Evolutionary conservation across 1,139 yeast species (phyloP), one percentile per base, ranked within the genome.

Genomic region (Torulaspora globosa): DNA sequence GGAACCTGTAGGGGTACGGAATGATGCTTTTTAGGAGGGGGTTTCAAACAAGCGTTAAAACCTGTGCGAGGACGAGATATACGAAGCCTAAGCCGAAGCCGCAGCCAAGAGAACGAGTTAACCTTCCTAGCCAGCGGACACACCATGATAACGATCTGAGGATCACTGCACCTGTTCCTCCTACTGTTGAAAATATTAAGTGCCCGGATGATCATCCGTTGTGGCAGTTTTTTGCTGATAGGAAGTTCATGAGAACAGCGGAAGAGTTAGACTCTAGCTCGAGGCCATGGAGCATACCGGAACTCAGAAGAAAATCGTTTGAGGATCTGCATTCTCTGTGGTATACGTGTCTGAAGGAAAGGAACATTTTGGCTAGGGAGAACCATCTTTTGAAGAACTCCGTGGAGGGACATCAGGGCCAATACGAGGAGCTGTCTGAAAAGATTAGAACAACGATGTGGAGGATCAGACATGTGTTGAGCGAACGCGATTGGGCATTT

Each of bases 241-340:
- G 78, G 50, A 70, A 75, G 56, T 79, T 81, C 54, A 70, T 84
- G 52, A 76, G 97, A 56, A 67, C 73, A 1, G 65, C 75, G 1
- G 77, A 73, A 3, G 90, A 84, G 18, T 61, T 88, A 34, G 73
- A 73, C 43, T 74, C 75, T 48, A 66, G 71, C 26, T 87, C 95
- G 11, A 76, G 96, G 55, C 72, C 94, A 9, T 94, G 98, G 99
- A 71, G 83, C 7, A 76, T 88, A 49, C 83, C 89, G 10, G 97
- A 92, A 63, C 76, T 92, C 55, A 82, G 99, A 67, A 77, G 94
- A 52, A 94, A 92, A 66, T 80, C 89, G 12, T 94, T 89, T 60
- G 95, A 89, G 35, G 98, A 92, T 65, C 72, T 92, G 59, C 98
- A 94, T 67, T 78, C 80, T 39, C 74, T 92, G 58, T 92, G 98